A percentile compares a stretch with the other conserved stretches of the same genome.
phyloP scores from a whole-genome alignment of 73 alveolate genomes.

The Loxodes magnus region DNA sequence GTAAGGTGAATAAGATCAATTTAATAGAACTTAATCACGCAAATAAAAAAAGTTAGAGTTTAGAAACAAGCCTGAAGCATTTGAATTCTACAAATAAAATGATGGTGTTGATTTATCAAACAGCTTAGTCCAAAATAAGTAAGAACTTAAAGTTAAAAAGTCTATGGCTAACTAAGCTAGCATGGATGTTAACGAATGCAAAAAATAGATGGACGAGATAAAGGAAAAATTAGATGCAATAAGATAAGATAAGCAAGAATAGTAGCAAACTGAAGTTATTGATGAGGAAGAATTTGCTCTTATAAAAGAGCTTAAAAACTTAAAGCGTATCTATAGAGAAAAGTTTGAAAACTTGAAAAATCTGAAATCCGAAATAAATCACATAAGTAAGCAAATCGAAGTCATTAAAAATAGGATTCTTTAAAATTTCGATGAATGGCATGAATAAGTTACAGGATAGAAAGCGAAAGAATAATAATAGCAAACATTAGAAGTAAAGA shows the following conservation, averaged over 20 bases:
- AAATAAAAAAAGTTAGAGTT: constrained; percentile 21
- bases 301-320: constrained; percentile 75
- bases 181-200: constrained; percentile 25
- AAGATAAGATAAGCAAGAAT: constrained; percentile 61
- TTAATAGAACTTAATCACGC: constrained; percentile 13
- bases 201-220: constrained; percentile 38
- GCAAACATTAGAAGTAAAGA: constrained; percentile 18
- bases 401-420: constrained; percentile 42
- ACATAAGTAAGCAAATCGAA: constrained; percentile 59
- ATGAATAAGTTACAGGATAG: constrained; percentile 48
- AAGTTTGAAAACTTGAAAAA: constrained; percentile 68
- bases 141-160: constrained; percentile 78
- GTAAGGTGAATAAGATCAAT: constrained; percentile 24
- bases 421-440: constrained; percentile 56
- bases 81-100: constrained; percentile 59
- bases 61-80: constrained; percentile 47
- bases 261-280: constrained; percentile 62
- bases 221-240: constrained; percentile 46
- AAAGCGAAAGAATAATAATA: constrained; percentile 17
- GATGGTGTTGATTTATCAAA: constrained; percentile 73
- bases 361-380: constrained; percentile 58
- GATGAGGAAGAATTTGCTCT: constrained; percentile 93
- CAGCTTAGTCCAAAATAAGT: constrained; percentile 32
- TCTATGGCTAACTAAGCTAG: constrained; percentile 21
- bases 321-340: constrained; percentile 69